Evolutionary conservation across 441 rosid genomes (phyloP).

Genomic region (Gossypium schwendimanii): DNA sequence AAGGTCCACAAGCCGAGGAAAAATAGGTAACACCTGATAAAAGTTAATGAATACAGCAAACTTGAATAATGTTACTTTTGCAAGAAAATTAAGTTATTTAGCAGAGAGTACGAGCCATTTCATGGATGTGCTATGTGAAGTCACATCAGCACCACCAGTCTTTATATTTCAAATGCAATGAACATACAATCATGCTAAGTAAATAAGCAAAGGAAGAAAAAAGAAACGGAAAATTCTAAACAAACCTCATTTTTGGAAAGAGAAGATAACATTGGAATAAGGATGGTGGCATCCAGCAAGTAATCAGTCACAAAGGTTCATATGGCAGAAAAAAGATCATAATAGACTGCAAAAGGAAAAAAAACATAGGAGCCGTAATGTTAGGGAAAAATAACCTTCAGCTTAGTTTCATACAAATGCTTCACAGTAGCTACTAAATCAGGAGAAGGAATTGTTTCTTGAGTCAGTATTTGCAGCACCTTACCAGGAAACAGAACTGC

Average conservation of each 20-base stretch:
- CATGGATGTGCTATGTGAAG: neutral
- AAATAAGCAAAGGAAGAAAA: neutral
- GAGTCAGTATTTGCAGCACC: conserved; percentile 95
- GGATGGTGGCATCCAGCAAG: conserved; percentile 88
- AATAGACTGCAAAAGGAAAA: neutral
- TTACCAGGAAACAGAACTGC: conserved; percentile 29
- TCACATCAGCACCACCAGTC: neutral
- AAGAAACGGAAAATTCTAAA: conserved; percentile 3
- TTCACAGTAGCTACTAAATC: conserved; percentile 90
- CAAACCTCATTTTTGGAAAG: conserved; percentile 89
- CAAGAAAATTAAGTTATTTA: neutral
- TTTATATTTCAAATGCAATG: neutral
- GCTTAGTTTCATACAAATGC: conserved; percentile 85
- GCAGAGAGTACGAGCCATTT: neutral
- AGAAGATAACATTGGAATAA: conserved; percentile 94
- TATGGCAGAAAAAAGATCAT: neutral
- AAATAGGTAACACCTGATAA: conserved; percentile 87
- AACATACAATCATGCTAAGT: neutral
- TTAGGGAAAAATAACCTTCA: conserved; percentile 50
- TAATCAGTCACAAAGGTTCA: conserved; percentile 16
- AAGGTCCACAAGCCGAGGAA: conserved; percentile 86
- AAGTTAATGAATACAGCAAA: conserved; percentile 13
- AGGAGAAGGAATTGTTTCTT: conserved; percentile 67
- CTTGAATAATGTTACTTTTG: neutral
- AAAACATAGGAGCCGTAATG: conserved; percentile 3